Percentiles rank a stretch among this genome's conserved stretches.
Evolutionary conservation across 208 protist species (phyloP).

Genomic region (Trypanosomatidae sp.): DNA sequence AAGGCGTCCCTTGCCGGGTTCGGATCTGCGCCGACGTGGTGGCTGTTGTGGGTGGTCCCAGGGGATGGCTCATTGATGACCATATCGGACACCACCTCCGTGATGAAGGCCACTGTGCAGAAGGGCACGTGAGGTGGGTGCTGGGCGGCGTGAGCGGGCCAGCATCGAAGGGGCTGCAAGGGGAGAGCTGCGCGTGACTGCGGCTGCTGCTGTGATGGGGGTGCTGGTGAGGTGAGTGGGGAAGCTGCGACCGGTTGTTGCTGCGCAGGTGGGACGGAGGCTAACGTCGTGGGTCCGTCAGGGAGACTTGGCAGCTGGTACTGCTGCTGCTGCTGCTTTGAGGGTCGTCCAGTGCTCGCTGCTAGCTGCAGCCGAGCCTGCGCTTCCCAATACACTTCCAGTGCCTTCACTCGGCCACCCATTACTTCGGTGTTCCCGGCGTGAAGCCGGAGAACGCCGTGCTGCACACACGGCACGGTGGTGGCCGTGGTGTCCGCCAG

Average conservation of each 20-base stretch:
- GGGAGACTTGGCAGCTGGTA: constrained; percentile 1
- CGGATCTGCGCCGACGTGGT: neutral
- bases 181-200: neutral
- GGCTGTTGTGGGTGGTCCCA: neutral
- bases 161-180: constrained; percentile 26
- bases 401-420: constrained; percentile 47
- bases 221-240: neutral
- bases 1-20: neutral
- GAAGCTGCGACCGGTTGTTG: neutral
- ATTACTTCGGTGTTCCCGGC: constrained; percentile 43
- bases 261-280: neutral
- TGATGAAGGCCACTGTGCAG: constrained; percentile 50
- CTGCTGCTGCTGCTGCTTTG: constrained; percentile 13
- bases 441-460: constrained; percentile 53
- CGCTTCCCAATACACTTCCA: constrained; percentile 48
- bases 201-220: neutral
- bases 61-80: constrained; percentile 41
- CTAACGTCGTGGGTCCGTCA: neutral
- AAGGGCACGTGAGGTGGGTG: constrained; percentile 29
- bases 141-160: constrained; percentile 17
- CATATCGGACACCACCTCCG: constrained; percentile 59
- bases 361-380: constrained; percentile 36
- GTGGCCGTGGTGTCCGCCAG: neutral
- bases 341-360: constrained; percentile 44
- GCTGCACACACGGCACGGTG: constrained; percentile 9